Conservation (phyloP, 768 basidiomycete species). For the Pisolithus sp. region DNA sequence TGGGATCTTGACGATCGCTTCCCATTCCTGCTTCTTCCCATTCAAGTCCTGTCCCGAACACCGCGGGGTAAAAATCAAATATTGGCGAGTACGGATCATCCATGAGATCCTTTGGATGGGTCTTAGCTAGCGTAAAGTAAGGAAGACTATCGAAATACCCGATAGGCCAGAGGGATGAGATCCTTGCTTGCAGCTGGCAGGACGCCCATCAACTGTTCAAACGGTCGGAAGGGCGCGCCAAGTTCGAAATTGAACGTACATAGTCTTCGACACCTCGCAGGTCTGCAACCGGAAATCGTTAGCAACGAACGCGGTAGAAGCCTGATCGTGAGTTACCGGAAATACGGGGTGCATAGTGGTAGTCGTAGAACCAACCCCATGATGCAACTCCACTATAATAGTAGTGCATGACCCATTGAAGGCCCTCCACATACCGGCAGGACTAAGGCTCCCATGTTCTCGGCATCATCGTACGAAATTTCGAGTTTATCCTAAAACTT, state of each 20-base stretch:
- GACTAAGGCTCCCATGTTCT: conserved; percentile 62
- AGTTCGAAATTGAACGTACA: conserved; percentile 84
- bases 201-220: conserved; percentile 97
- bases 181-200: conserved; percentile 86
- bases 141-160: conserved; percentile 38
- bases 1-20: conserved; percentile 97
- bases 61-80: conserved; percentile 86
- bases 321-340: conserved; percentile 53
- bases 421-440: conserved; percentile 85
- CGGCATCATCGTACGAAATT: conserved; percentile 64
- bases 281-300: conserved; percentile 34
- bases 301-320: not conserved
- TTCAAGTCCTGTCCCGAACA: conserved; percentile 93
- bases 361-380: conserved; percentile 99
- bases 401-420: conserved; percentile 99
- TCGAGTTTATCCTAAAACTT: conserved; percentile 74
- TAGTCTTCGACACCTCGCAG: conserved; percentile 57
- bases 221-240: conserved; percentile 87
- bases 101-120: conserved; percentile 73
- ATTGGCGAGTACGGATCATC: conserved; percentile 78
- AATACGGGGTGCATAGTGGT: conserved; percentile 95
- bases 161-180: conserved; percentile 80
- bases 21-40: conserved; percentile 99
- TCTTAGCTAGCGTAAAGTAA: not conserved
- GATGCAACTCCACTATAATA: conserved; percentile 96